Evolutionary conservation across 345 rosid species (phyloP).

Genomic region (Syzygium aromaticum): DNA sequence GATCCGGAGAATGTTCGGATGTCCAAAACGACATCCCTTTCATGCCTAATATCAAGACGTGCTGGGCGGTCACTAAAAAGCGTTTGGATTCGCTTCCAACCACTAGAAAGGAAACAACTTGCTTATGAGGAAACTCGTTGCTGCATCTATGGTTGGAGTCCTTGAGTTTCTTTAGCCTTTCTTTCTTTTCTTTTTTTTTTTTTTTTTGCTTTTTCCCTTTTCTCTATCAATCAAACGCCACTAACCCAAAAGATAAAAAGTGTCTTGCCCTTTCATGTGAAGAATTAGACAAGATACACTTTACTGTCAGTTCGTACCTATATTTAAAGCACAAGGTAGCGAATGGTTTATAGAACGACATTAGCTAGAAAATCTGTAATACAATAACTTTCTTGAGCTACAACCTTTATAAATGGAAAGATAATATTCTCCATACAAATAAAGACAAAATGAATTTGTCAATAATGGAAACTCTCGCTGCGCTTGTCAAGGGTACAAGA

Average conservation of each 20-base stretch:
- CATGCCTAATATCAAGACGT: background rate
- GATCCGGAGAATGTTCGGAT: background rate
- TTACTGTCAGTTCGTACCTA: too few species aligned
- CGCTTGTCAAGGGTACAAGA: too few species aligned
- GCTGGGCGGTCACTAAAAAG: background rate
- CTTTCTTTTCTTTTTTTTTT: too few species aligned
- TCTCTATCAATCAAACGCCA: background rate
- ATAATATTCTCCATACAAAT: too few species aligned
- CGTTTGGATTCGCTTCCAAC: background rate
- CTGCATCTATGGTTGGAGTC: background rate
- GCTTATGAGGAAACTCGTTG: background rate
- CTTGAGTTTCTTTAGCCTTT: background rate
- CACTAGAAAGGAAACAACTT: background rate
- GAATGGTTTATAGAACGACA: too few species aligned
- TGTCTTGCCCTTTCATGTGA: background rate
- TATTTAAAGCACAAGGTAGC: too few species aligned
- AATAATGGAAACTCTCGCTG: too few species aligned
- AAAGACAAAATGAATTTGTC: too few species aligned
- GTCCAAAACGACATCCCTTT: conserved; percentile 5
- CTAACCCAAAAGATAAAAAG: background rate
- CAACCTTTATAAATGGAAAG: too few species aligned
- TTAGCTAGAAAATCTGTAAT: too few species aligned
- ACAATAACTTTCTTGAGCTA: too few species aligned
- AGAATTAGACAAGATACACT: too few species aligned
- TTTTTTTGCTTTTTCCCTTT: background rate